These are phyloP conservation scores for Lactifluus piperatus DNA, from an alignment of 768 basidiomycete species.

Conservation along the genomic window DNA sequence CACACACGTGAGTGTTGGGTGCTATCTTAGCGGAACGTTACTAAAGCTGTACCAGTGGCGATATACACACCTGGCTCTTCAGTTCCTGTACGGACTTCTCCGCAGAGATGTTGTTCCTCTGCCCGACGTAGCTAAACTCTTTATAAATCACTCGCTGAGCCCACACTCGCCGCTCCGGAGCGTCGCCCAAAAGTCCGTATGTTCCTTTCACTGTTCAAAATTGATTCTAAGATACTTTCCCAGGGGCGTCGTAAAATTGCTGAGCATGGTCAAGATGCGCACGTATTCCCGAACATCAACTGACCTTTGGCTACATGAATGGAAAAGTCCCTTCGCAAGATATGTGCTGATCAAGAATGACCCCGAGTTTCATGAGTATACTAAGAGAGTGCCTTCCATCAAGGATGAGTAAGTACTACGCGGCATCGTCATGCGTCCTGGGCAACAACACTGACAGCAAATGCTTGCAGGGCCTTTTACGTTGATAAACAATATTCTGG, in stretches of 20 bases:
- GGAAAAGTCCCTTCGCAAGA: constrained; percentile 52
- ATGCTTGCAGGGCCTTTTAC: constrained; percentile 35
- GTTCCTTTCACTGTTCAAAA: not conserved
- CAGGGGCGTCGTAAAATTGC: constrained; percentile 60
- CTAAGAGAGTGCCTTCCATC: constrained; percentile 24
- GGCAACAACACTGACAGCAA: not conserved
- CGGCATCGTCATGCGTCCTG: not conserved
- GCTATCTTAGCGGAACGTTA: constrained; percentile 5
- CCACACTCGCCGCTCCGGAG: constrained; percentile 61
- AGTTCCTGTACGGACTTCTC: constrained; percentile 52
- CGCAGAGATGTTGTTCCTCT: constrained; percentile 51
- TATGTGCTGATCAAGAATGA: constrained; percentile 41
- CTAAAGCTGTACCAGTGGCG: constrained; percentile 49
- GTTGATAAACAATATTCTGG: constrained; percentile 72
- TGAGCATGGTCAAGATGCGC: constrained; percentile 65
- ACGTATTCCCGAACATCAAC: constrained; percentile 55
- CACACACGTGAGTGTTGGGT: constrained; percentile 54
- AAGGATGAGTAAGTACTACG: constrained; percentile 15
- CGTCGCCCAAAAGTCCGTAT: constrained; percentile 52
- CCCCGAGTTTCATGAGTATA: constrained; percentile 38
- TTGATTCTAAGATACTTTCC: constrained; percentile 4
- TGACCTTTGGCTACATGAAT: constrained; percentile 67
- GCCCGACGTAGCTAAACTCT: constrained; percentile 49
- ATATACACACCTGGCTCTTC: constrained; percentile 64
- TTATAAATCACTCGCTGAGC: constrained; percentile 57